Conservation (phyloP, 306 rosid genomes). For the Trichosanthes cucumerina region DNA sequence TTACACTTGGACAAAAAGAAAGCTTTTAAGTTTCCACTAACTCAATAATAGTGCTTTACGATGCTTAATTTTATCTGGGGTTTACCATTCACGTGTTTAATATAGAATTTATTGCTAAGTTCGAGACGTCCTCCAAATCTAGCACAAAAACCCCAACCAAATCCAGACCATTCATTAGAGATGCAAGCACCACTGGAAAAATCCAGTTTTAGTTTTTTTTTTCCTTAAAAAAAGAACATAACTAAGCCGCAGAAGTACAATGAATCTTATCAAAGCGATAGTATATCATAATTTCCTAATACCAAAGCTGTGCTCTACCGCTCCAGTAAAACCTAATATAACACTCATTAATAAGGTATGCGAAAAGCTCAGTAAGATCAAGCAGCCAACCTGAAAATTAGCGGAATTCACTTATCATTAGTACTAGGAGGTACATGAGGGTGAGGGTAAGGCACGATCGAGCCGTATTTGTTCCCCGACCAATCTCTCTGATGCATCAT, state of each 20-base stretch:
- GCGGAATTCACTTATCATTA: constrained; percentile 6
- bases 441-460: constrained; percentile 26
- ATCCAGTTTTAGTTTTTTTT: not conserved
- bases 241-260: not conserved
- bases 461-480: constrained; percentile 26
- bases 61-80: not conserved
- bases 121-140: not conserved
- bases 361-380: not conserved
- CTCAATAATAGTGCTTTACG: not conserved
- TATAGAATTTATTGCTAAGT: not conserved
- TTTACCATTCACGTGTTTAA: not conserved
- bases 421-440: constrained; percentile 17
- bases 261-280: not conserved
- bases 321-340: not conserved
- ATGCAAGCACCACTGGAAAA: not conserved
- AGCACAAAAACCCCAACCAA: not conserved
- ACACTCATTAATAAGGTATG: not conserved
- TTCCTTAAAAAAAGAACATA: not conserved
- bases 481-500: constrained; percentile 47
- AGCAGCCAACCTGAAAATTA: constrained; percentile 7
- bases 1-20: not conserved
- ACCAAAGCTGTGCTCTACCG: not conserved
- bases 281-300: not conserved
- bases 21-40: not conserved
- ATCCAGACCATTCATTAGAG: not conserved